phyloP scores from a whole-genome alignment of 169 alveolate species.

The Cardiosporidium cionae region DNA sequence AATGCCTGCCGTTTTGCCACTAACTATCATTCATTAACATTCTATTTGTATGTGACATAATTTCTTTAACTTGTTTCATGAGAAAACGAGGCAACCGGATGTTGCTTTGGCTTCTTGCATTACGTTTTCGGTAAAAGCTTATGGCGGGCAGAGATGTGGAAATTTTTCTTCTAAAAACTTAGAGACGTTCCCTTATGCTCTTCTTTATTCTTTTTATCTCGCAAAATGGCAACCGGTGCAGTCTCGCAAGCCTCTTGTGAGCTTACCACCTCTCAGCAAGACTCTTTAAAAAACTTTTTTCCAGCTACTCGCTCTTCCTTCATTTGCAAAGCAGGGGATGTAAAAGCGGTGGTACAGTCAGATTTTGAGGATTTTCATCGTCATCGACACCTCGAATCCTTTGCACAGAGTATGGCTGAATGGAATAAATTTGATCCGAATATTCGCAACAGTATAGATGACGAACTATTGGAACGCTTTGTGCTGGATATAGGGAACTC shows the following conservation, averaged over 20 bases:
- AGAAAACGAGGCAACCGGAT: too few relatives aligned
- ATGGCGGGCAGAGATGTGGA: too few relatives aligned
- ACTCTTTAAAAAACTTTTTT: slow-evolving; percentile 10
- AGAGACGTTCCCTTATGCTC: too few relatives aligned
- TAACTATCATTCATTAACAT: too few relatives aligned
- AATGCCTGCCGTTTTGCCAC: too few relatives aligned
- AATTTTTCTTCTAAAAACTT: too few relatives aligned
- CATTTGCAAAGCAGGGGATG: slow-evolving; percentile 46
- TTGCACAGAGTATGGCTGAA: slow-evolving; percentile 41
- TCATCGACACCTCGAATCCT: slow-evolving; percentile 44
- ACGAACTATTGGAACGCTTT: slow-evolving; percentile 25
- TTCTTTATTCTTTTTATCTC: too few relatives aligned
- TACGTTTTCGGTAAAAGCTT: too few relatives aligned
- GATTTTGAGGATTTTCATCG: slow-evolving; percentile 48
- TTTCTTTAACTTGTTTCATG: too few relatives aligned
- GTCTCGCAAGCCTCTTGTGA: not conserved
- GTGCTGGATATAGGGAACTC: slow-evolving; percentile 26
- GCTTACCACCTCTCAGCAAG: too few relatives aligned
- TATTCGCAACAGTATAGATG: slow-evolving; percentile 14
- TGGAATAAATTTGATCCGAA: slow-evolving; percentile 47
- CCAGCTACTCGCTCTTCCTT: slow-evolving; percentile 50
- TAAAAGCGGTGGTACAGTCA: slow-evolving; percentile 29
- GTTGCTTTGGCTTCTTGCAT: too few relatives aligned
- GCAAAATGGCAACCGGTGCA: not conserved
- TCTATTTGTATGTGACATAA: too few relatives aligned